Percentiles rank a stretch among this genome's conserved stretches.
Evolutionary conservation across 176 grass and related monocot species (phyloP).

Genomic region (bread wheat (Triticum aestivum)): DNA sequence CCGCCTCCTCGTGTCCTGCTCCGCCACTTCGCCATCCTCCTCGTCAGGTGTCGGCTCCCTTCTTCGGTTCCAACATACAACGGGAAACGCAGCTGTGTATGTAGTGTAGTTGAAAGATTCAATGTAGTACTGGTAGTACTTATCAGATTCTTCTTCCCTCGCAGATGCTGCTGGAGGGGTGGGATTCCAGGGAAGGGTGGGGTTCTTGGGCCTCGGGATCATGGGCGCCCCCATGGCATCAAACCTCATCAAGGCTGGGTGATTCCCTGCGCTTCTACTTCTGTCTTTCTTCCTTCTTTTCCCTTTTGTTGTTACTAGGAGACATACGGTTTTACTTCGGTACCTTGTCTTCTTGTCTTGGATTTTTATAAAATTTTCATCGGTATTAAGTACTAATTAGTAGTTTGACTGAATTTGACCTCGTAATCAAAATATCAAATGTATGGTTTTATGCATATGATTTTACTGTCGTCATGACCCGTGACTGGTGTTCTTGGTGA

Average conservation of each 20-base stretch:
- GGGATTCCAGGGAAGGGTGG: constrained; percentile 66
- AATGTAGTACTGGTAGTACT: not conserved
- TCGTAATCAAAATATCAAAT: not conserved
- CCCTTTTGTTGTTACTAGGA: not conserved
- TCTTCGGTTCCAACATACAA: not conserved
- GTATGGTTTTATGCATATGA: not conserved
- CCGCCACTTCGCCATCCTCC: not conserved
- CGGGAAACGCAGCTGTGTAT: not conserved
- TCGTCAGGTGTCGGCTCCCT: constrained; percentile 12
- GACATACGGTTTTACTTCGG: not conserved
- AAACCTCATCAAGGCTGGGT: constrained; percentile 82
- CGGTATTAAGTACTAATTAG: not conserved
- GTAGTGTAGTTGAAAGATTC: not conserved
- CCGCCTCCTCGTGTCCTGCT: constrained; percentile 30
- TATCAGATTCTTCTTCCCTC: not conserved
- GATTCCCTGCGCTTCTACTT: not conserved
- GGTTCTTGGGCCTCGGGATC: constrained; percentile 81
- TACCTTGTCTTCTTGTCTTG: not conserved
- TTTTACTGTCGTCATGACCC: not conserved
- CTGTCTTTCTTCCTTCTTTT: not conserved
- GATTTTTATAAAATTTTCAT: not conserved
- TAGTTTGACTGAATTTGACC: not conserved
- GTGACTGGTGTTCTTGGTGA: not conserved
- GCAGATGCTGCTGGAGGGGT: constrained; percentile 18
- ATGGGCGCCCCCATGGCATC: constrained; percentile 73